A percentile compares a stretch with the other conserved stretches of the same genome.
Evolutionary conservation across 2,329 filamentous ascomycete species (phyloP).

Genomic region (Hymenoscyphus albidus): DNA sequence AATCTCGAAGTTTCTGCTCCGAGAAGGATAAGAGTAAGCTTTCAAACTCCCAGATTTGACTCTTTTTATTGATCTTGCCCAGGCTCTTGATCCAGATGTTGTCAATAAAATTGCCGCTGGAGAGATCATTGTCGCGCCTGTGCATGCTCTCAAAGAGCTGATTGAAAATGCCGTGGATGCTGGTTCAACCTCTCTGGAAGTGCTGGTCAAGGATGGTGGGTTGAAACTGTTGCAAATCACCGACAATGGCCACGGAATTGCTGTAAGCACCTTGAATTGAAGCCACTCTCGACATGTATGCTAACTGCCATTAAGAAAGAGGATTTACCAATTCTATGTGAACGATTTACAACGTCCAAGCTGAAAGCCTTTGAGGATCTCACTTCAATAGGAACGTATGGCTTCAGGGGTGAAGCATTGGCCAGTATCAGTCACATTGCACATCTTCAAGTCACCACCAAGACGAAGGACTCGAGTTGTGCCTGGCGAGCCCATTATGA

Average conservation of each 20-base stretch:
- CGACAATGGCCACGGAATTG: conserved; percentile 94
- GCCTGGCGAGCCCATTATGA: conserved; percentile 90
- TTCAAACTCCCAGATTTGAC: background rate
- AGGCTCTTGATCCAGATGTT: conserved; percentile 87
- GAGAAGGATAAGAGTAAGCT: conserved; percentile 45
- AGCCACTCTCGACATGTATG: background rate
- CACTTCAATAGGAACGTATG: conserved; percentile 85
- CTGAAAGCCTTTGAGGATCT: conserved; percentile 91
- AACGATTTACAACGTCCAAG: conserved; percentile 96
- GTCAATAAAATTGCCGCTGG: conserved; percentile 98
- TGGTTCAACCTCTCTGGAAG: conserved; percentile 86
- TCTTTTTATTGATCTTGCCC: conserved; percentile 30
- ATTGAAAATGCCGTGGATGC: conserved; percentile 98
- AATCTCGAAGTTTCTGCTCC: conserved; percentile 39
- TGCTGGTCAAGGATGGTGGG: conserved; percentile 90
- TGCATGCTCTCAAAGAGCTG: conserved; percentile 92
- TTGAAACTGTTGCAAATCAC: conserved; percentile 94
- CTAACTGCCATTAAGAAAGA: conserved; percentile 60
- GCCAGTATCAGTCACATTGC: conserved; percentile 99
- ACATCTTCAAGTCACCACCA: conserved; percentile 91
- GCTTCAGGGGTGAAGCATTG: conserved; percentile 93
- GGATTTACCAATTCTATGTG: conserved; percentile 86
- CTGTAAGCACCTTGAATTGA: conserved; percentile 51
- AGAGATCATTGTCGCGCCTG: conserved; percentile 95
- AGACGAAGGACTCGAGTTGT: conserved; percentile 79